Evolutionary conservation across 306 rosid species (phyloP).

Genomic region (Acmispon strigosus): DNA sequence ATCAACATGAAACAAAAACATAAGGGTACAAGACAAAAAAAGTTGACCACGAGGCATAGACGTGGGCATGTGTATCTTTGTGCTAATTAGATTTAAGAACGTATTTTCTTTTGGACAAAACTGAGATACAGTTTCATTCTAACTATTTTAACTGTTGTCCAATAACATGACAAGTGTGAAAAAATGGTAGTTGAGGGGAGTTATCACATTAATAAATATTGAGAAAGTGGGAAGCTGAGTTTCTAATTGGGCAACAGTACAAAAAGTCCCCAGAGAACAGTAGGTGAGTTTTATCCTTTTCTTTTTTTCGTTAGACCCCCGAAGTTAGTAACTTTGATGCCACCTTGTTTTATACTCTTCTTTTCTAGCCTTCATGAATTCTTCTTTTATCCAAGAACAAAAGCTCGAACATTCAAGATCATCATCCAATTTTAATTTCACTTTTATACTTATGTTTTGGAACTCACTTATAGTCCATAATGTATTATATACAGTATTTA

Average conservation of each 20-base stretch:
- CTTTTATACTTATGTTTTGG: neutral
- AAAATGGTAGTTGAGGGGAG: too few species aligned
- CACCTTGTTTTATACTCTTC: neutral
- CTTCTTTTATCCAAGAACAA: neutral
- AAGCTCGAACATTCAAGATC: neutral
- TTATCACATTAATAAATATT: too few species aligned
- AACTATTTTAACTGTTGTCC: too few species aligned
- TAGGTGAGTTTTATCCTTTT: too few species aligned
- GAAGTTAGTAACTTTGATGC: neutral
- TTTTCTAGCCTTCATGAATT: neutral
- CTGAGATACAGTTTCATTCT: too few species aligned
- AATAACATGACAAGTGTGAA: too few species aligned
- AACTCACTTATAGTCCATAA: neutral
- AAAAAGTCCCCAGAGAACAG: too few species aligned
- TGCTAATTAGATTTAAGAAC: neutral
- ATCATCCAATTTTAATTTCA: neutral
- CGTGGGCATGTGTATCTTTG: neutral
- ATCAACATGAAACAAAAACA: neutral
- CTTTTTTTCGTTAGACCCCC: neutral
- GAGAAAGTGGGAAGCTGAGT: too few species aligned
- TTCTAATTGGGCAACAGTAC: too few species aligned
- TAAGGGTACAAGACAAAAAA: neutral
- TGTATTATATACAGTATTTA: neutral
- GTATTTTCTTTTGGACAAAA: neutral
- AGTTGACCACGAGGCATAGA: neutral